Evolutionary conservation across 805 yeast species (phyloP), one percentile per base, ranked within the genome.

Genomic region (Ogataea trehaloabstinens): DNA sequence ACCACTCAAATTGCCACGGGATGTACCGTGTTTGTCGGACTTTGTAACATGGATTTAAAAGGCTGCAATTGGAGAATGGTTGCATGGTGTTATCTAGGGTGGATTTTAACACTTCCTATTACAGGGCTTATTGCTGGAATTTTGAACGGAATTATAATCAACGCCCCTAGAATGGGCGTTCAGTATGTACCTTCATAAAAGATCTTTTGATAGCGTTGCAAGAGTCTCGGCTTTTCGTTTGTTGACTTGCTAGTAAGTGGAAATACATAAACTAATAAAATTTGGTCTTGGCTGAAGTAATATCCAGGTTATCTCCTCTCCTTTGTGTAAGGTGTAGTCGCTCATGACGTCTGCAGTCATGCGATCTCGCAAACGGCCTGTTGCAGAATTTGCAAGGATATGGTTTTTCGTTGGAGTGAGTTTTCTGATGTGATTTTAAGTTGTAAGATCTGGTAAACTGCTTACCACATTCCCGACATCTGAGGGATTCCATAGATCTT

Each of bases 1-100:
- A 84, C 91, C 20, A 84, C 91, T 4, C 90, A 83, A 62, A 74
- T 80, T 58, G 86, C 88, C 11, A 82, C 79, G 40, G 91, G 91
- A 43, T 86, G 87, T 42, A 80, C 85, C 28, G 86, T 83, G 5
- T 77, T 75, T 53, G 85, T 84, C 48, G 91, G 89, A 39, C 66
- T 82, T 43, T 81, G 87, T 65, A 84, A 83, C 69, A 66, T 66
- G 51, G 85, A 79, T 54, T 47, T 69, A 52, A 73, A 63, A 49
- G 73, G 85, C 4, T 82, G 82, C 42, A 83, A 84, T 68, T 84
- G 89, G 89, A 73, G 84, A 66, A 77, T 81, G 78, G 86, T 83
- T 19, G 56, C 66, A 11, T 83, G 84, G 83, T 76, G 83, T 50
- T 82, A 80, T 61, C 51, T 67, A 35, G 88, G 89, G 30, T 83